A percentile compares a stretch with the other conserved stretches of the same genome.
These are phyloP conservation scores for Thielaviopsis ethacetica DNA, from an alignment of 2,329 filamentous ascomycete genomes.

Conservation along the genomic window DNA sequence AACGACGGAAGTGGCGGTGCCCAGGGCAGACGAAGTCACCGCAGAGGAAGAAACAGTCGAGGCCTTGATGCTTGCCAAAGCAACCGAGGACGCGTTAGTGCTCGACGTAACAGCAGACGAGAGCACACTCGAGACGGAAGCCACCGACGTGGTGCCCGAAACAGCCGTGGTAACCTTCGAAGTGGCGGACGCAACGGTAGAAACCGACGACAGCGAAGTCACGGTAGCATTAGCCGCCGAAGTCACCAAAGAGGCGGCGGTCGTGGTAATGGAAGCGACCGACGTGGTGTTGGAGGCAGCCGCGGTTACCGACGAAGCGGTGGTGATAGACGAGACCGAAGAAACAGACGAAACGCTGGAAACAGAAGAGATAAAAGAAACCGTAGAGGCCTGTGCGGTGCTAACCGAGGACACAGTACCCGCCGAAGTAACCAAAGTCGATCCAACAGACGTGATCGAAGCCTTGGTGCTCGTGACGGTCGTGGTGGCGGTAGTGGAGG, in stretches of 20 bases:
- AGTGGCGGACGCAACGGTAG: not conserved
- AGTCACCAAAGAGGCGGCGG: conserved; percentile 4
- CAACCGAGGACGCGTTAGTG: not conserved
- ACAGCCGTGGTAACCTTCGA: not conserved
- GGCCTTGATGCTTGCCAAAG: not conserved
- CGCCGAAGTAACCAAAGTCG: conserved; percentile 10
- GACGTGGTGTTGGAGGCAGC: conserved; percentile 1
- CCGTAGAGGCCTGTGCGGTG: not conserved
- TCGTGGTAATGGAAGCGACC: conserved; percentile 5
- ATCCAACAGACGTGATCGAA: conserved; percentile 6
- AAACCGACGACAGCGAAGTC: not conserved
- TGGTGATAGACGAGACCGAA: conserved; percentile 1
- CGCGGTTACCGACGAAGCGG: conserved; percentile 7
- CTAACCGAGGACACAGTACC: not conserved
- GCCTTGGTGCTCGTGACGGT: conserved; percentile 6
- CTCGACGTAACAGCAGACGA: not conserved
- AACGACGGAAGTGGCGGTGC: not conserved
- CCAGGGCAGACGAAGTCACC: not conserved
- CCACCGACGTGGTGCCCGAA: not conserved
- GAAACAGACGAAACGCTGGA: too few relatives aligned
- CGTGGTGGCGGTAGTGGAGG: conserved; percentile 2
- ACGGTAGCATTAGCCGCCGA: not conserved
- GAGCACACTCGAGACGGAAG: not conserved
- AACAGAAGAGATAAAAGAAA: too few relatives aligned
- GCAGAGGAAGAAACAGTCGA: not conserved